Conservation (phyloP, 495 filamentous ascomycete genomes). For the Aspergillus haitiensis region DNA sequence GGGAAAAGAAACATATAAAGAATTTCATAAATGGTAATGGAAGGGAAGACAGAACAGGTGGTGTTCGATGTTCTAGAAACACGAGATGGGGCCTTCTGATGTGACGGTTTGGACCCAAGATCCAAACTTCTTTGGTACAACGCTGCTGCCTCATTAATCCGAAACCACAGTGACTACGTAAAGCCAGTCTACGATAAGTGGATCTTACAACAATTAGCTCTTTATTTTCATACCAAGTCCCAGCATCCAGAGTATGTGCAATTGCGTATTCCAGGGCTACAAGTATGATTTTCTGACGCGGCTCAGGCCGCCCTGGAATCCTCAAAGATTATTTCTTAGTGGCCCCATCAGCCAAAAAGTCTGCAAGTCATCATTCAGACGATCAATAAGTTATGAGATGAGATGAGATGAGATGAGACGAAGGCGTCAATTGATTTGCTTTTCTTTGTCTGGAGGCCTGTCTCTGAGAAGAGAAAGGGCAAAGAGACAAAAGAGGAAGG, state of each 20-base stretch:
- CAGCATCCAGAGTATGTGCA: background rate
- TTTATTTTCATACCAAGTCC: conserved; percentile 5
- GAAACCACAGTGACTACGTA: conserved; percentile 23
- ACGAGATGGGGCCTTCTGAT: conserved; percentile 23
- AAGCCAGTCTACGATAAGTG: conserved; percentile 14
- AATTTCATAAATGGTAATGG: too few species aligned
- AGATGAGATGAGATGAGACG: conserved; percentile 13
- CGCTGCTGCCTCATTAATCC: conserved; percentile 23
- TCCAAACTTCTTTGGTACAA: conserved; percentile 23
- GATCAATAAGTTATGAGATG: conserved; percentile 17
- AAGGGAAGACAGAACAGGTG: conserved; percentile 1
- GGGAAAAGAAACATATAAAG: conserved; percentile 10
- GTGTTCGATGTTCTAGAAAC: conserved; percentile 27
- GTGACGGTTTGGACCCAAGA: conserved; percentile 28
- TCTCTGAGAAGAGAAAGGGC: background rate
- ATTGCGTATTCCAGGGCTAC: conserved; percentile 7
- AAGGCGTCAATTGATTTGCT: conserved; percentile 14
- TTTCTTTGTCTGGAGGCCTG: conserved; percentile 4
- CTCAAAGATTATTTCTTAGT: background rate
- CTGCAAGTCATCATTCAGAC: conserved; percentile 25
- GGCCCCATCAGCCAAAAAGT: conserved; percentile 7
- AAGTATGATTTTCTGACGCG: conserved; percentile 16
- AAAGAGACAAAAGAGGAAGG: conserved; percentile 3
- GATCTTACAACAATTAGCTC: conserved; percentile 4
- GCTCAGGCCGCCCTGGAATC: conserved; percentile 21